Conservation (phyloP, 73 alveolate species). For the Symbiodinium pilosum region DNA sequence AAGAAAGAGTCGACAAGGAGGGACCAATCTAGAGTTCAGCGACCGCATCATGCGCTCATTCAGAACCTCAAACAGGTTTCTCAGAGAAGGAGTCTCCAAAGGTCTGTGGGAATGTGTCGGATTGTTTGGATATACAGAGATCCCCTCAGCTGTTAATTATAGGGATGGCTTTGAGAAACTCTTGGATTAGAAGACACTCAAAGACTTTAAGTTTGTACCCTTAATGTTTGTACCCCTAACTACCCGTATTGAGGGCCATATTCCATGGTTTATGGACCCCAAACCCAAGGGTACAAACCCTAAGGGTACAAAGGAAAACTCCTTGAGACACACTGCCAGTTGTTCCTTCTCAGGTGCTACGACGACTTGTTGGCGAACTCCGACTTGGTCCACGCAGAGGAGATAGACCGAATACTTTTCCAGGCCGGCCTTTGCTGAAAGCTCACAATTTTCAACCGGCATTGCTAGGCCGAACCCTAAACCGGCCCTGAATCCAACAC, state of each 20-base stretch:
- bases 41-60: too few species aligned
- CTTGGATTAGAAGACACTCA: background rate
- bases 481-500: background rate
- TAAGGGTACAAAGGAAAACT: background rate
- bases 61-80: too few species aligned
- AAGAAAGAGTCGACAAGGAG: too few species aligned
- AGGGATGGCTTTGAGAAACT: too few species aligned
- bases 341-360: conserved; percentile 17
- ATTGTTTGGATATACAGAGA: too few species aligned
- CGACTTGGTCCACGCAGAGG: conserved; percentile 20
- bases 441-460: too few species aligned
- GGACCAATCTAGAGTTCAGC: too few species aligned
- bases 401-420: conserved; percentile 58
- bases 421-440: conserved; percentile 4
- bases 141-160: too few species aligned
- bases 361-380: conserved; percentile 59
- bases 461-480: background rate
- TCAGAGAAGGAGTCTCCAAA: too few species aligned
- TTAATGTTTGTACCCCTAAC: background rate
- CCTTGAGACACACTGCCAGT: background rate
- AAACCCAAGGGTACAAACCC: background rate
- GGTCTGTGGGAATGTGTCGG: too few species aligned
- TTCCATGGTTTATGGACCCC: background rate
- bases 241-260: background rate
- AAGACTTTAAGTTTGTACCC: too few species aligned